These are phyloP conservation scores for Penicillium sp. DNA, from an alignment of 2,329 filamentous ascomycete species.

Conservation along the genomic window DNA sequence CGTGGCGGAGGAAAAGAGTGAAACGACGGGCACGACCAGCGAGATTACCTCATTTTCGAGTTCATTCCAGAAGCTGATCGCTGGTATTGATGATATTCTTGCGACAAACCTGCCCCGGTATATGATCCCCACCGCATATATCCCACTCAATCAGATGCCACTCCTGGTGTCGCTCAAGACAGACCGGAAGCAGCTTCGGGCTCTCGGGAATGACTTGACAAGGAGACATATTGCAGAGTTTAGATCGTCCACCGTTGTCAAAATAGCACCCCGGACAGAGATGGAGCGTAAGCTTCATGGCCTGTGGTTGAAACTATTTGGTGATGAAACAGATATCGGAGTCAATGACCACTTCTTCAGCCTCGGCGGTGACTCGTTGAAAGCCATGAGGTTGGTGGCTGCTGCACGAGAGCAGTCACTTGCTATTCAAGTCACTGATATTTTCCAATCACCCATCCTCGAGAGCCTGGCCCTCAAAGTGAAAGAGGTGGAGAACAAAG, in stretches of 20 bases:
- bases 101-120: constrained; percentile 34
- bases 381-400: constrained; percentile 29
- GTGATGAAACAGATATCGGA: constrained; percentile 21
- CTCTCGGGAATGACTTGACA: constrained; percentile 5
- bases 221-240: constrained; percentile 14
- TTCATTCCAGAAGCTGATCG: constrained; percentile 27
- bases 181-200: constrained; percentile 30
- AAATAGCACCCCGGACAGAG: constrained; percentile 19
- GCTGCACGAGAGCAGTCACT: constrained; percentile 15
- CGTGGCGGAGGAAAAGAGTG: constrained; percentile 31
- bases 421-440: constrained; percentile 22
- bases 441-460: constrained; percentile 34
- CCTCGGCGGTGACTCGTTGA: constrained; percentile 26
- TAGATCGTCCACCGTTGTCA: constrained; percentile 2
- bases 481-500: neutral
- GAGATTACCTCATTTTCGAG: neutral
- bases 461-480: constrained; percentile 29
- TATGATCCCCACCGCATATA: constrained; percentile 39
- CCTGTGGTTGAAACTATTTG: constrained; percentile 25
- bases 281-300: constrained; percentile 29
- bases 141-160: constrained; percentile 39
- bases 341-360: constrained; percentile 22
- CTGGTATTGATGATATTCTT: constrained; percentile 30
- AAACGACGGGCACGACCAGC: constrained; percentile 18
- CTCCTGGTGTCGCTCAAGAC: constrained; percentile 31